A percentile compares a stretch with the other conserved stretches of the same genome.
Conservation (phyloP, 352 stramenopile genomes). For the Globisporangium okanoganense region DNA sequence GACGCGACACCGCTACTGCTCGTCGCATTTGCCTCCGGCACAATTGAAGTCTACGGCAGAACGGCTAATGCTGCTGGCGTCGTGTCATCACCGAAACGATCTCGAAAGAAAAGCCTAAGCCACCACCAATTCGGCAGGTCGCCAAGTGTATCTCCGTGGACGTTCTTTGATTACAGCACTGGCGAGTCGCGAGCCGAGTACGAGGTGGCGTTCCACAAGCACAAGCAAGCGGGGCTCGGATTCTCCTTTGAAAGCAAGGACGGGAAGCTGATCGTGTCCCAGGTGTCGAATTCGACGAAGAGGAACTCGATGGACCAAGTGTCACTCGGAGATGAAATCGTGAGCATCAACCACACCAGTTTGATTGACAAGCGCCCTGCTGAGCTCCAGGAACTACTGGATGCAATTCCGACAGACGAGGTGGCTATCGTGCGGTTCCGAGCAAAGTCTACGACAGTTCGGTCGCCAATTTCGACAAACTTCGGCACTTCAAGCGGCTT, state of each 20-base stretch:
- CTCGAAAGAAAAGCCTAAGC: conserved; percentile 16
- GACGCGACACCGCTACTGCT: conserved; percentile 73
- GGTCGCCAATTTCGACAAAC: background rate
- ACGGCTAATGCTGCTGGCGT: conserved; percentile 47
- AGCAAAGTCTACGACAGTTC: conserved; percentile 19
- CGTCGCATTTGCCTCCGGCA: conserved; percentile 52
- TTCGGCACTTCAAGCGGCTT: background rate
- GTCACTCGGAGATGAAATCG: conserved; percentile 52
- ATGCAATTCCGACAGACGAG: conserved; percentile 25
- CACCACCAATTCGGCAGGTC: conserved; percentile 24
- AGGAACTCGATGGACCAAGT: conserved; percentile 8
- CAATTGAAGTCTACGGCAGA: conserved; percentile 63
- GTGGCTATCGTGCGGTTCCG: conserved; percentile 47
- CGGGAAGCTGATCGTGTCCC: conserved; percentile 36
- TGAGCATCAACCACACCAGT: conserved; percentile 55
- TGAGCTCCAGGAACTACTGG: conserved; percentile 32
- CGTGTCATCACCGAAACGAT: conserved; percentile 41
- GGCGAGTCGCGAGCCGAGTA: conserved; percentile 67
- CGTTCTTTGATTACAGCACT: conserved; percentile 63
- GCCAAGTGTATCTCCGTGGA: conserved; percentile 63
- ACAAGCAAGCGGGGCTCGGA: conserved; percentile 24
- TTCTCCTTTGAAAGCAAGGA: conserved; percentile 40
- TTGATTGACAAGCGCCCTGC: conserved; percentile 34
- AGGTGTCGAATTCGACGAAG: conserved; percentile 16
- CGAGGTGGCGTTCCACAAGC: conserved; percentile 53